Evolutionary conservation across 306 rosid species (phyloP).

Genomic region (Vachellia collinsii): DNA sequence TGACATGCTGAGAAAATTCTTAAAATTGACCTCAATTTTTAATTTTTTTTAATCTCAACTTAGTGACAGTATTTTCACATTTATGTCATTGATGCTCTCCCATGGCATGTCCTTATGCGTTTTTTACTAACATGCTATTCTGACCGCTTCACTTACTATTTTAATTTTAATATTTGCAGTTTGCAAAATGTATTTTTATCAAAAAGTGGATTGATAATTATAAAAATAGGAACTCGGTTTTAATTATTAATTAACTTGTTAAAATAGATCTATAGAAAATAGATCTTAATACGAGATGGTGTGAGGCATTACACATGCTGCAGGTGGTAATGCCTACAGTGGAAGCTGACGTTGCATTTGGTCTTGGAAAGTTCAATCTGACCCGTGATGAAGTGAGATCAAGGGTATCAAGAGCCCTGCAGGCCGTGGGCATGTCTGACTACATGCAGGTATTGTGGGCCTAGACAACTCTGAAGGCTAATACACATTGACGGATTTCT

Average conservation of each 20-base stretch:
- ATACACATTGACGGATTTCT: conserved; percentile 16
- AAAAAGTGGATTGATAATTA: conserved; percentile 5
- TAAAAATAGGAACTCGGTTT: conserved; percentile 3
- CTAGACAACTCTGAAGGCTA: conserved; percentile 1
- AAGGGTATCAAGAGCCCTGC: conserved; percentile 68
- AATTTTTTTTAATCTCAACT: conserved; percentile 4
- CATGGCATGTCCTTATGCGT: conserved; percentile 8
- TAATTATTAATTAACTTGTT: conserved; percentile 11
- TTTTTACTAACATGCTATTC: conserved; percentile 1
- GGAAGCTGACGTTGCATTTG: conserved; percentile 88
- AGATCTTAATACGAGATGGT: conserved; percentile 2
- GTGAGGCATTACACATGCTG: conserved; percentile 28
- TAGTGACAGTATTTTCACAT: neutral
- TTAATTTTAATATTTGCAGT: conserved; percentile 26
- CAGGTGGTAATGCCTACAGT: conserved; percentile 94
- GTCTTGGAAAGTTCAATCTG: conserved; percentile 78
- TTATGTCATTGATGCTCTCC: conserved; percentile 16
- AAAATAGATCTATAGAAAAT: neutral
- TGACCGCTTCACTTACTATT: neutral
- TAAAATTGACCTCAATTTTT: conserved; percentile 8
- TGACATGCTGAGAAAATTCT: neutral
- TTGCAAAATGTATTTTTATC: neutral
- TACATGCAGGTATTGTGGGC: conserved; percentile 66
- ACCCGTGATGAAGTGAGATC: conserved; percentile 66
- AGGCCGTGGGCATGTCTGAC: conserved; percentile 67